These are phyloP conservation scores for Euphrasia arctica DNA, from an alignment of 305 asterid species.

Conservation along the genomic window DNA sequence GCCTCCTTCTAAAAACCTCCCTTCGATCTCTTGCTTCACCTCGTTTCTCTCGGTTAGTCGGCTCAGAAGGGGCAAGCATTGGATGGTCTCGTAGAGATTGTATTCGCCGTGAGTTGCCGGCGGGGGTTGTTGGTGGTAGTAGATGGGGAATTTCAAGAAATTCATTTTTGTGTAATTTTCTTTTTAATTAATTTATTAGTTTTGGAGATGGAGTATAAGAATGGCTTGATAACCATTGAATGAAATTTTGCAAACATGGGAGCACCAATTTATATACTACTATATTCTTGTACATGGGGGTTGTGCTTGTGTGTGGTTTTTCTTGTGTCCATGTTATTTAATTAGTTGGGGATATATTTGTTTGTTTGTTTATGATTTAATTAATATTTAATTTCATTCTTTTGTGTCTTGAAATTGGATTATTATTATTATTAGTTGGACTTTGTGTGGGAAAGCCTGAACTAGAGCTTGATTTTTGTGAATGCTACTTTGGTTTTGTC, in stretches of 20 bases:
- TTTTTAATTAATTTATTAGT: too few species aligned
- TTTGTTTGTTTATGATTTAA: background rate
- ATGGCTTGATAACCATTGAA: constrained; percentile 67
- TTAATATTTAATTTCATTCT: background rate
- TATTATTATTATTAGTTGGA: constrained; percentile 46
- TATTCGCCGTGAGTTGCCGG: constrained; percentile 6
- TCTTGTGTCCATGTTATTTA: constrained; percentile 35
- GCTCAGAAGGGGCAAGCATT: constrained; percentile 77
- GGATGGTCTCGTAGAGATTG: constrained; percentile 33
- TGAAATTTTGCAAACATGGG: constrained; percentile 27
- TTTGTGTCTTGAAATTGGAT: constrained; percentile 31
- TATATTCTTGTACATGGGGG: constrained; percentile 17
- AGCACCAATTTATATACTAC: constrained; percentile 35
- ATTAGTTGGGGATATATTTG: background rate
- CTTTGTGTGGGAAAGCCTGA: constrained; percentile 64
- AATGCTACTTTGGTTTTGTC: constrained; percentile 60
- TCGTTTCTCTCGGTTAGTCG: constrained; percentile 37
- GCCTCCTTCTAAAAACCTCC: background rate
- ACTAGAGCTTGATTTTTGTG: constrained; percentile 42
- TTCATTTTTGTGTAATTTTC: constrained; percentile 22
- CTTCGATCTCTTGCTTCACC: constrained; percentile 35
- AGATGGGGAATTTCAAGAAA: constrained; percentile 47
- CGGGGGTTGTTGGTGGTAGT: constrained; percentile 35
- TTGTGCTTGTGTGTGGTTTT: constrained; percentile 5
- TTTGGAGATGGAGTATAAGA: constrained; percentile 36